Base-by-base conservation (phyloP, 2,329 filamentous ascomycete species). In the Westerdykella sp. region DNA sequence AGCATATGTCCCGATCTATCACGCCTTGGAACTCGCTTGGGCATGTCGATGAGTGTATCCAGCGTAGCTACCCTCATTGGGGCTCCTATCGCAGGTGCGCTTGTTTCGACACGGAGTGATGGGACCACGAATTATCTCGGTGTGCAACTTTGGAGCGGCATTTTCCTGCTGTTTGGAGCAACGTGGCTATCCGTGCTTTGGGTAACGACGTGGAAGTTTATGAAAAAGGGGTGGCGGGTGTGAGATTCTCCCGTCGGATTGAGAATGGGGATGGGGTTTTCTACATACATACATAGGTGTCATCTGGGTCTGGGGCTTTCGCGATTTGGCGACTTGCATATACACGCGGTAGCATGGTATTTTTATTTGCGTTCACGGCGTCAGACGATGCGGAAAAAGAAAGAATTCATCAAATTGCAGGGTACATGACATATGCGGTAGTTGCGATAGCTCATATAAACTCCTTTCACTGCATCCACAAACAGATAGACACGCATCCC, bases 31-130 rank as follows among this genome's bases (percentile, higher is more conserved):
- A 68, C 65, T 1, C 51, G 64, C 1, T 41, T 67, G 1, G 65
- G 65, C 3, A 68, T 68, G 65, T 61, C 57, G 13, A 67, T 63
- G 64, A 58, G 57, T 18, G 57, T 65, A 1, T 63, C 60, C 2
- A 62, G 57, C 23, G 54, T 68, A 22, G 64, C 64, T 5, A 50
- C 61, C 6, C 48, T 66, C 2, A 66, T 64, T 25, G 63, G 64
- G 13, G 54, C 63, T 16, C 65, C 65, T 0, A 67, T 67, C 45
- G 65, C 62, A 1, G 63, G 64, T 12, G 53, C 60, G 2, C 46
- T 68, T 30, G 34, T 67, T 2, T 59, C 44, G 46, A 54, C 34
- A 2, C 55, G 50, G 15, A 38, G 41, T 10, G 46, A 59, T 37
- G 58, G 57, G 1, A 36, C 41, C 10, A 51, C 47, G 13, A 43